Conservation (phyloP, 305 asterid species). For the Salvia sclarea region DNA sequence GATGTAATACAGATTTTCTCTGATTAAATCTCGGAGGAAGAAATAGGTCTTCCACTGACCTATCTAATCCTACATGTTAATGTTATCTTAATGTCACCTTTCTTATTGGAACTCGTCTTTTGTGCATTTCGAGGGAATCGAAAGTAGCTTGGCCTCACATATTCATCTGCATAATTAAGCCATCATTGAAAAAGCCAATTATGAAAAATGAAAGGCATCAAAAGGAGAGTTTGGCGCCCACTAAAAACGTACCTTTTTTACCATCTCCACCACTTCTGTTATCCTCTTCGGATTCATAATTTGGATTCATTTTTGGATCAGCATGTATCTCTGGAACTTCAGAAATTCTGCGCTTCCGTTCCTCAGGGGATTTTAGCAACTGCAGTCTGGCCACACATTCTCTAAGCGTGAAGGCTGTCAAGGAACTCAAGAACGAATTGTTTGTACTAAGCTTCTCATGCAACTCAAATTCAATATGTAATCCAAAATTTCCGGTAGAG, state of each 20-base stretch:
- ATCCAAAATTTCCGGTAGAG: constrained; percentile 1
- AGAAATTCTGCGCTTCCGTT: constrained; percentile 63
- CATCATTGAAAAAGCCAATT: constrained; percentile 11
- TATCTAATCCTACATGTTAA: background rate
- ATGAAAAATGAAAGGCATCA: constrained; percentile 15
- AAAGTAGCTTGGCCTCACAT: constrained; percentile 35
- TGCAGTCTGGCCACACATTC: constrained; percentile 61
- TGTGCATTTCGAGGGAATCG: constrained; percentile 32
- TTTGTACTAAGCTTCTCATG: background rate
- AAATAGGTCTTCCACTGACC: background rate
- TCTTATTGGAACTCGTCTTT: constrained; percentile 35
- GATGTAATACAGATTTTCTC: constrained; percentile 20
- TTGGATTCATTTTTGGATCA: constrained; percentile 82
- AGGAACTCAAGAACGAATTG: constrained; percentile 48
- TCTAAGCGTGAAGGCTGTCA: constrained; percentile 76
- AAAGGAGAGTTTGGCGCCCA: constrained; percentile 9
- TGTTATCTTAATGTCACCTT: constrained; percentile 37
- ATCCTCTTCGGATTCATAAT: constrained; percentile 76
- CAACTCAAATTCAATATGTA: constrained; percentile 4
- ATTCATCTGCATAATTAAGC: constrained; percentile 39
- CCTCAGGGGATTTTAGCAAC: constrained; percentile 74
- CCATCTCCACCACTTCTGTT: constrained; percentile 30
- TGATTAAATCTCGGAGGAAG: constrained; percentile 31
- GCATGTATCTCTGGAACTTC: constrained; percentile 76
- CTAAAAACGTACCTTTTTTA: constrained; percentile 48